These are phyloP conservation scores for Chrysanthemum lavandulifolium DNA, from an alignment of 129 eudicot species.

Conservation along the genomic window DNA sequence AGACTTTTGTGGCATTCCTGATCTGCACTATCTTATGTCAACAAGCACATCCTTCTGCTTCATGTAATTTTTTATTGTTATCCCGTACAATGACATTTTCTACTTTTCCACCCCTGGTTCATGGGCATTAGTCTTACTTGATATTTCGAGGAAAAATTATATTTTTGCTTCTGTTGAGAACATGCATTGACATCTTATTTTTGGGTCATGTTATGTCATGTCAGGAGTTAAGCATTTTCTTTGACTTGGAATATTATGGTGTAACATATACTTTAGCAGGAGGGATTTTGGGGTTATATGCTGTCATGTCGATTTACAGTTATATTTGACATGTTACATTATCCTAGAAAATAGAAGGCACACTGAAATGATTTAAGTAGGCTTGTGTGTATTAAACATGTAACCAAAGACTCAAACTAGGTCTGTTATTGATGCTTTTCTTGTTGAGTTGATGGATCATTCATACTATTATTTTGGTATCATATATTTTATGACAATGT, in stretches of 20 bases:
- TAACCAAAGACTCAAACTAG: not conserved
- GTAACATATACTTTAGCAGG: no score
- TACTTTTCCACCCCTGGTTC: not conserved
- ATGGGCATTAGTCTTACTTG: no score
- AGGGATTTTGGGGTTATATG: not conserved
- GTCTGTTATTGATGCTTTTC: not conserved
- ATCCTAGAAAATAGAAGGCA: not conserved
- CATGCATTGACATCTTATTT: not conserved
- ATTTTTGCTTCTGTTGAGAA: not conserved
- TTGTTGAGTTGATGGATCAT: not conserved
- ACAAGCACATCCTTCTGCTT: no score
- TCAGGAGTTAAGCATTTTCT: not conserved
- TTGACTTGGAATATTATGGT: no score
- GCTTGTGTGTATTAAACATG: not conserved
- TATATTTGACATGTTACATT: not conserved
- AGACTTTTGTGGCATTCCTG: no score
- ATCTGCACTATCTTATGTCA: no score
- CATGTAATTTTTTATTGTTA: no score
- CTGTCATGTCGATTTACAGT: not conserved
- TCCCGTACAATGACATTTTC: no score
- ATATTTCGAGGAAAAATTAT: no score
- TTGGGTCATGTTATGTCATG: not conserved
- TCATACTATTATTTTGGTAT: no score
- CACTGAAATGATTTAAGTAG: slow-evolving; percentile 3
- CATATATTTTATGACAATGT: slow-evolving; percentile 4